Evolutionary conservation across 2,329 filamentous ascomycete genomes (phyloP).

Genomic region (Pseudopyricularia cyperi): DNA sequence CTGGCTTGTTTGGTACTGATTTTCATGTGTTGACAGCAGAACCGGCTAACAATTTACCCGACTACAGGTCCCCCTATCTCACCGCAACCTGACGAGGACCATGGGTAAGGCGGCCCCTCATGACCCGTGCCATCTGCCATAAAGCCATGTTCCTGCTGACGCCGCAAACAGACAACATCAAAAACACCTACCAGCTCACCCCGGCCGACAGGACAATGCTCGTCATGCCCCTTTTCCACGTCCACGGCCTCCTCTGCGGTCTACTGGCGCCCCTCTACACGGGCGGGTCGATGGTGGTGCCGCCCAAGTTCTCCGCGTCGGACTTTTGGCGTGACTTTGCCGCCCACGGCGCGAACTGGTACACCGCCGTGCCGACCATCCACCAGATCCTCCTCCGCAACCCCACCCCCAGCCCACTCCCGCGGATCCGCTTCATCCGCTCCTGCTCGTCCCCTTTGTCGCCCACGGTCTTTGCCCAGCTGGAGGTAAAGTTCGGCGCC

Average conservation of each 20-base stretch:
- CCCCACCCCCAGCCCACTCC: conserved; percentile 52
- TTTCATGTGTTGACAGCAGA: background rate
- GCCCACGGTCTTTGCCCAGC: conserved; percentile 66
- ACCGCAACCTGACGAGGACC: conserved; percentile 67
- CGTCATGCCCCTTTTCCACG: conserved; percentile 85
- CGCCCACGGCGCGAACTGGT: conserved; percentile 71
- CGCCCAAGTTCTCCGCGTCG: conserved; percentile 64
- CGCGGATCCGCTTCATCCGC: conserved; percentile 71
- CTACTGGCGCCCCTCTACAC: conserved; percentile 66
- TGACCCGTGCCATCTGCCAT: conserved; percentile 4
- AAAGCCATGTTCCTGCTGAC: background rate
- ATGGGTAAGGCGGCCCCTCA: conserved; percentile 43
- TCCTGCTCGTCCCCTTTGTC: conserved; percentile 77
- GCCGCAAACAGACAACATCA: background rate
- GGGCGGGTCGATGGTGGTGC: conserved; percentile 69
- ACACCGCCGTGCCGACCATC: conserved; percentile 85
- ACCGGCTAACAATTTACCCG: background rate
- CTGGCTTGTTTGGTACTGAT: too few species aligned
- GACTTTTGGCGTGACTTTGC: conserved; percentile 75
- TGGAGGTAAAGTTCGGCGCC: conserved; percentile 63
- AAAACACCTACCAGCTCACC: conserved; percentile 57
- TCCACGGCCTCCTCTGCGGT: conserved; percentile 74
- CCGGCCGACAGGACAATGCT: conserved; percentile 65
- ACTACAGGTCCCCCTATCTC: conserved; percentile 58
- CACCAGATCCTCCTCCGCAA: conserved; percentile 77